A percentile compares a stretch with the other conserved stretches of the same genome.
Evolutionary conservation across 352 stramenopile species (phyloP).

Genomic region (Globisporangium paroecandrum): DNA sequence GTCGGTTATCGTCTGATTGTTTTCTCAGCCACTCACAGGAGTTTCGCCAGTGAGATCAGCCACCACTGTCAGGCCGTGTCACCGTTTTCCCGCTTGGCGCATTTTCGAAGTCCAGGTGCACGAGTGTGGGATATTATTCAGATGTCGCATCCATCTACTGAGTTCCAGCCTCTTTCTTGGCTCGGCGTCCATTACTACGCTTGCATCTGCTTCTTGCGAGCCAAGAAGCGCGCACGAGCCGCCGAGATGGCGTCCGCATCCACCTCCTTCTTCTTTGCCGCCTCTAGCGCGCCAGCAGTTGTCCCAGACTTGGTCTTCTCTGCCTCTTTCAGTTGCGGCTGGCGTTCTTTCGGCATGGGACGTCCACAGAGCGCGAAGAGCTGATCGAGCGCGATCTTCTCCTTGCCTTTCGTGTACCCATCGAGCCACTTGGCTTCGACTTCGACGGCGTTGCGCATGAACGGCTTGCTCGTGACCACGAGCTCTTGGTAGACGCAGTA

Average conservation of each 20-base stretch:
- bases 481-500: constrained; percentile 74
- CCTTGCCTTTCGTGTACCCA: constrained; percentile 32
- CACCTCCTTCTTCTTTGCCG: constrained; percentile 16
- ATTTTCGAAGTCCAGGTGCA: neutral
- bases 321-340: neutral
- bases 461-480: constrained; percentile 65
- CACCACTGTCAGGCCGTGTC: neutral
- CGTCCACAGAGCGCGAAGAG: constrained; percentile 56
- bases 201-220: constrained; percentile 24
- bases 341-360: constrained; percentile 11
- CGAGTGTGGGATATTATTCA: neutral
- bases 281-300: neutral
- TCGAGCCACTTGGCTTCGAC: constrained; percentile 56
- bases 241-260: constrained; percentile 31
- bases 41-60: neutral
- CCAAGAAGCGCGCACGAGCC: constrained; percentile 43
- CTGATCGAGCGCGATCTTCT: constrained; percentile 25
- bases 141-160: constrained; percentile 4
- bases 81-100: neutral
- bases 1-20: neutral
- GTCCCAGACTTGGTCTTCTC: constrained; percentile 1
- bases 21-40: neutral
- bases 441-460: constrained; percentile 54
- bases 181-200: neutral
- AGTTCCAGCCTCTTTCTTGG: too few species aligned